These are phyloP conservation scores for Bruguiera hainesii DNA, from an alignment of 441 rosid species.

Conservation along the genomic window DNA sequence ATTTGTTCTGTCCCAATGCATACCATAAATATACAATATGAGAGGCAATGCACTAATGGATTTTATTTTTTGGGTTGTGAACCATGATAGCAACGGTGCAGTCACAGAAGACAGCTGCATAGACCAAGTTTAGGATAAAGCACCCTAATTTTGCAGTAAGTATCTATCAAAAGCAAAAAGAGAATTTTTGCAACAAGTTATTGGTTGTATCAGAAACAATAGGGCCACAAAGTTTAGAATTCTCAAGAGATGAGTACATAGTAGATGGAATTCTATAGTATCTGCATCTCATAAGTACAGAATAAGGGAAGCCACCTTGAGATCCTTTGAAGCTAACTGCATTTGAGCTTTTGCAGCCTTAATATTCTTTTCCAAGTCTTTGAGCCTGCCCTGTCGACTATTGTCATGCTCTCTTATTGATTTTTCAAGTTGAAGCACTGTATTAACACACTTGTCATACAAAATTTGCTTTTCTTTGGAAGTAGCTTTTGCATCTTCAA, in stretches of 20 bases:
- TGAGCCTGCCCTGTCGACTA: conserved; percentile 83
- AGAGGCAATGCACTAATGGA: no score
- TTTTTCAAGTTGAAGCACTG: conserved; percentile 66
- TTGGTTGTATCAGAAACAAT: background rate
- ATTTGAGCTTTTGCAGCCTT: conserved; percentile 72
- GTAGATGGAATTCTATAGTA: no score
- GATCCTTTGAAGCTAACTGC: conserved; percentile 78
- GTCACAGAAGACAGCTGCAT: no score
- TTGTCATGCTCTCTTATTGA: conserved; percentile 83
- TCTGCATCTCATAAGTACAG: no score
- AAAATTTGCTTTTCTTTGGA: conserved; percentile 63
- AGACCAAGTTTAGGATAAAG: no score
- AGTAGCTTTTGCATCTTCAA: conserved; percentile 62
- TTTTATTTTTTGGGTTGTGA: no score
- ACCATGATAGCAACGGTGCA: no score
- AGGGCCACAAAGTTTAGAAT: background rate
- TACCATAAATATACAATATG: no score
- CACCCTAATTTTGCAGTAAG: no score
- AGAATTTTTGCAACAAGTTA: background rate
- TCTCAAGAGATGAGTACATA: no score
- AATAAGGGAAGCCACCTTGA: conserved; percentile 55
- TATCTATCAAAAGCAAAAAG: background rate
- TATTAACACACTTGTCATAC: conserved; percentile 50
- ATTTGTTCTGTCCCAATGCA: background rate
- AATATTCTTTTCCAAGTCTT: conserved; percentile 67